Evolutionary conservation across 2,329 filamentous ascomycete species (phyloP).

Genomic region (Aspergillus vadensis): DNA sequence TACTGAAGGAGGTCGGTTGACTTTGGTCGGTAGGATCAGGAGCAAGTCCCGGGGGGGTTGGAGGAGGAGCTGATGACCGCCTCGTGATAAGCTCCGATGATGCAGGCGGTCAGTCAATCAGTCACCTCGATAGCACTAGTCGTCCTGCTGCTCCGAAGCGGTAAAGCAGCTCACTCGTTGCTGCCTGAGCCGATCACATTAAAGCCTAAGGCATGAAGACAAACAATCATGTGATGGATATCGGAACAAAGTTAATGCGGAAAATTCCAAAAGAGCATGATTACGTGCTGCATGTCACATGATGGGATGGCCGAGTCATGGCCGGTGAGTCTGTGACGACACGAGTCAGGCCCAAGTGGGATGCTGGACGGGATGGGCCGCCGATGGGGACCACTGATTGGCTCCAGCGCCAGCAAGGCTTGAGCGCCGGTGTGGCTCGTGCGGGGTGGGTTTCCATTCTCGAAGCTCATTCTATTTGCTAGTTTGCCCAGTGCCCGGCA

Average conservation of each 20-base stretch:
- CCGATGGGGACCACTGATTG: slow-evolving; percentile 16
- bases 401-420: slow-evolving; percentile 8
- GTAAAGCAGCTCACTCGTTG: background rate
- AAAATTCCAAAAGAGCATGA: background rate
- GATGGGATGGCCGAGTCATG: background rate
- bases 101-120: slow-evolving; percentile 20
- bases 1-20: slow-evolving; percentile 3
- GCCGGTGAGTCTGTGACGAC: slow-evolving; percentile 23
- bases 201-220: too few species aligned
- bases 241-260: background rate
- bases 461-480: background rate
- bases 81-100: slow-evolving; percentile 22
- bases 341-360: slow-evolving; percentile 22
- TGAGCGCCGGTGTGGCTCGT: slow-evolving; percentile 17
- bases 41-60: background rate
- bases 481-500: background rate
- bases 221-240: slow-evolving; percentile 13
- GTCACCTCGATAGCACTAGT: background rate
- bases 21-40: slow-evolving; percentile 7
- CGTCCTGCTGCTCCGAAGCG: background rate
- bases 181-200: slow-evolving; percentile 18
- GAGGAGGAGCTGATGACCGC: slow-evolving; percentile 8
- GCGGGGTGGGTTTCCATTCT: slow-evolving; percentile 16
- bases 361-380: slow-evolving; percentile 15
- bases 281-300: background rate